These are phyloP conservation scores for Fusarium veterinarium DNA, from an alignment of 2,329 filamentous ascomycete species.

Conservation along the genomic window DNA sequence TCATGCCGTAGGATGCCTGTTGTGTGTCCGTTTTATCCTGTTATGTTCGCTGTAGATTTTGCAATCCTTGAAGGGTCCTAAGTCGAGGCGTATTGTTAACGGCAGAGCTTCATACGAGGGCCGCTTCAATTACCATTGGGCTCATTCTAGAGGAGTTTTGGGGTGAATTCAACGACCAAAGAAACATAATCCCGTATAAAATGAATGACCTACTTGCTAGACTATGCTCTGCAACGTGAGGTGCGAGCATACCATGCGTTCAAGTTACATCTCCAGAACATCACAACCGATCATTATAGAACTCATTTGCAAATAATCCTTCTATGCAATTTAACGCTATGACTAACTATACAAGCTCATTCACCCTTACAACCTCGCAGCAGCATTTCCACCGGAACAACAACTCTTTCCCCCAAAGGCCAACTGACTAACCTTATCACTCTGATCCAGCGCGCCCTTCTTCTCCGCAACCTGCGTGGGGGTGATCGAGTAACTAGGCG, in stretches of 20 bases:
- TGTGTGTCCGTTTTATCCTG: rapidly evolving
- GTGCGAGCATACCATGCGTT: neutral
- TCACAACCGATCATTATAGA: neutral
- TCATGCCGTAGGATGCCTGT: rapidly evolving
- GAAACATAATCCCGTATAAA: rapidly evolving
- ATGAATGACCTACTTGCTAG: neutral
- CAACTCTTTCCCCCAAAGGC: slow-evolving; percentile 42
- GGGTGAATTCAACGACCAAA: rapidly evolving
- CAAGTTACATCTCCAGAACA: neutral
- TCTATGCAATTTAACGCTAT: slow-evolving; percentile 8
- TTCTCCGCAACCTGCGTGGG: slow-evolving; percentile 47
- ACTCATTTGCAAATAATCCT: neutral
- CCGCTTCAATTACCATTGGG: rapidly evolving
- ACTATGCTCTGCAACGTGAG: neutral
- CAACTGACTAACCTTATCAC: slow-evolving; percentile 39
- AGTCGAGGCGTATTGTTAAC: rapidly evolving
- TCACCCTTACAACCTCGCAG: slow-evolving; percentile 19
- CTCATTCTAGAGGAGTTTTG: rapidly evolving
- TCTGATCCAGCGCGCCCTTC: slow-evolving; percentile 40
- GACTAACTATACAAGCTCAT: neutral
- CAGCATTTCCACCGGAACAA: slow-evolving; percentile 22
- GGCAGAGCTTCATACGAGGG: neutral
- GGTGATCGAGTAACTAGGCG: slow-evolving; percentile 59
- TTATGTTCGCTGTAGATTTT: rapidly evolving
- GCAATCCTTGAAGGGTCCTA: neutral